Evolutionary conservation across 1,284 basidiomycete genomes (phyloP).

Genomic region (Testicularia cyperi): DNA sequence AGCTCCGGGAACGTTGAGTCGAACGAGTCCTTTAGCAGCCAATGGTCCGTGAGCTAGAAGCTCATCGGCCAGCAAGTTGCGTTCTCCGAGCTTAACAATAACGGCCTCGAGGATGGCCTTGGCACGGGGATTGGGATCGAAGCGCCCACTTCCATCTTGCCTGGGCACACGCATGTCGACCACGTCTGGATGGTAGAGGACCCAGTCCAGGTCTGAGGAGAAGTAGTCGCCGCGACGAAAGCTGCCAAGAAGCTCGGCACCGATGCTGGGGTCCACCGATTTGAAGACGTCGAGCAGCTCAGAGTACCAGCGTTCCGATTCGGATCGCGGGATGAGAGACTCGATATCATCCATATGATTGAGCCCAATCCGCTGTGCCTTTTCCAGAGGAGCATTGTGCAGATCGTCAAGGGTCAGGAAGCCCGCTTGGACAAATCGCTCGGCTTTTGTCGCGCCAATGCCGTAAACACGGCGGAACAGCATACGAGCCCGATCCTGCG

Average conservation of each 20-base stretch:
- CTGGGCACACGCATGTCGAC: constrained; percentile 9
- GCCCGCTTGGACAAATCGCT: constrained; percentile 17
- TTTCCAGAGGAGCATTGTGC: constrained; percentile 16
- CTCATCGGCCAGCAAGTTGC: constrained; percentile 11
- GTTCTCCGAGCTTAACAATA: constrained; percentile 3
- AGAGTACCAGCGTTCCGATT: constrained; percentile 14
- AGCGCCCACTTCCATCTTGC: background rate
- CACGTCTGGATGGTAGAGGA: constrained; percentile 17
- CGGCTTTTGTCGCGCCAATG: constrained; percentile 15
- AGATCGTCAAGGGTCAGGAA: constrained; percentile 21
- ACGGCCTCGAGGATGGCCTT: constrained; percentile 3
- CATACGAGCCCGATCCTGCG: constrained; percentile 11
- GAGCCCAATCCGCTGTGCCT: constrained; percentile 18
- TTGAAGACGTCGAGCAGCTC: constrained; percentile 8
- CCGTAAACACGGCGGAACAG: constrained; percentile 22
- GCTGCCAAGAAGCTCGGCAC: constrained; percentile 18
- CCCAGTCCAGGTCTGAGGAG: constrained; percentile 31
- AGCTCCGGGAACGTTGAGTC: constrained; percentile 1
- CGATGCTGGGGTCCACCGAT: constrained; percentile 10
- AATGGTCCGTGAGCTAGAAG: constrained; percentile 18
- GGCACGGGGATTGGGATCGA: constrained; percentile 8
- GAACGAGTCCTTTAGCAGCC: constrained; percentile 15
- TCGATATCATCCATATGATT: constrained; percentile 22
- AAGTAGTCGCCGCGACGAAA: constrained; percentile 29
- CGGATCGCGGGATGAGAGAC: constrained; percentile 18